Conservation (phyloP, 2,329 filamentous ascomycete genomes). For the Colletotrichum zoysiae region DNA sequence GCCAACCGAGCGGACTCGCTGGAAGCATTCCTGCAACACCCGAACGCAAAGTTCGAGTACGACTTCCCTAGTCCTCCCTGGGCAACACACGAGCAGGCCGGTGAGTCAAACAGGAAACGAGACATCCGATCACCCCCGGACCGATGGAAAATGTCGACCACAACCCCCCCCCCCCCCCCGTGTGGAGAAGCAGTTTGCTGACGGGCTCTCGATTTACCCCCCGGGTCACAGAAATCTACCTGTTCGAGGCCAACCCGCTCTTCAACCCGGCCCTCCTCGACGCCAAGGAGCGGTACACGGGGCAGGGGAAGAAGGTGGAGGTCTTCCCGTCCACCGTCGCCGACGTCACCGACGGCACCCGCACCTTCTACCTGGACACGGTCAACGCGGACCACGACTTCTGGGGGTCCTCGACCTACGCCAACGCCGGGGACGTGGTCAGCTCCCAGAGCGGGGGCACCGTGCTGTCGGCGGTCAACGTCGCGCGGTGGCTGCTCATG, state of each 20-base stretch:
- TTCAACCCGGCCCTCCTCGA: neutral
- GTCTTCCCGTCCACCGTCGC: neutral
- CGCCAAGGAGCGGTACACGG: neutral
- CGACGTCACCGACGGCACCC: neutral
- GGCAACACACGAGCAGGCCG: neutral
- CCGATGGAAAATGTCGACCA: too few relatives aligned
- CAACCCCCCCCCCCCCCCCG: too few relatives aligned
- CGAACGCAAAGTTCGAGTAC: neutral
- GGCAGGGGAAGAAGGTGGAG: neutral
- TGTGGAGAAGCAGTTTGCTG: neutral
- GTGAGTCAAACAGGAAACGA: neutral
- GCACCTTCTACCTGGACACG: neutral
- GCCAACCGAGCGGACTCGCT: conserved; percentile 1
- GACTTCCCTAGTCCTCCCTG: neutral
- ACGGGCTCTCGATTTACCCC: neutral
- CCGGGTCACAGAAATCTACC: neutral
- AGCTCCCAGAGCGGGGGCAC: neutral
- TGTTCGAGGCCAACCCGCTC: neutral
- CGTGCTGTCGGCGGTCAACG: conserved; percentile 54
- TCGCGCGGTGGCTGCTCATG: conserved; percentile 41
- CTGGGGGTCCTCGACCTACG: neutral
- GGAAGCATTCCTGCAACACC: neutral
- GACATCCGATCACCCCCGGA: too few relatives aligned
- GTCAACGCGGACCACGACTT: neutral
- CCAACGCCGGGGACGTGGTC: neutral